Evolutionary conservation across 1,284 basidiomycete genomes (phyloP).

Genomic region (Sphaerobolus stellatus): DNA sequence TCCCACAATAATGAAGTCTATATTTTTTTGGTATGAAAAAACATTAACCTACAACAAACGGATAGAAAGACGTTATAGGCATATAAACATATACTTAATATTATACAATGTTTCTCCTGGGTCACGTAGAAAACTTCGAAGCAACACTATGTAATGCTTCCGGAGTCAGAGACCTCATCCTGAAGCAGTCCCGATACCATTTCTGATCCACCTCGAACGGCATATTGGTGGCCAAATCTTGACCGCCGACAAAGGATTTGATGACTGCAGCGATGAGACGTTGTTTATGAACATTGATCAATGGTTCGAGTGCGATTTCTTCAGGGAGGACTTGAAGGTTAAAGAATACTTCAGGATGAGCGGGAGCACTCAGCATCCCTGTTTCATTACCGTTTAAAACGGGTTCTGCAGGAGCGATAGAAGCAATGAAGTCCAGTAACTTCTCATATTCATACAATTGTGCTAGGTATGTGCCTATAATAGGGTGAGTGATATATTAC

Average conservation of each 20-base stretch:
- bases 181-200: slow-evolving; percentile 72
- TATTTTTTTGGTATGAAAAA: too few relatives aligned
- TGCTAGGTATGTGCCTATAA: slow-evolving; percentile 71
- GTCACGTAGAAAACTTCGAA: too few relatives aligned
- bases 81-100: too few relatives aligned
- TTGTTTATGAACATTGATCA: slow-evolving; percentile 88
- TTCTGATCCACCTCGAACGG: slow-evolving; percentile 70
- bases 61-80: too few relatives aligned
- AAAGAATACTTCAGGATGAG: slow-evolving; percentile 74
- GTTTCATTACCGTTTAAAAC: slow-evolving; percentile 64
- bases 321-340: slow-evolving; percentile 67
- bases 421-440: slow-evolving; percentile 80
- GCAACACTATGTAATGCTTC: slow-evolving; percentile 54
- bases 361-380: slow-evolving; percentile 61
- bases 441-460: slow-evolving; percentile 65
- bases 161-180: slow-evolving; percentile 60
- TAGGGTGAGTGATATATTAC: too few relatives aligned
- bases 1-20: too few relatives aligned
- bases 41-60: too few relatives aligned
- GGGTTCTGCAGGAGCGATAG: slow-evolving; percentile 68
- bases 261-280: slow-evolving; percentile 75
- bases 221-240: slow-evolving; percentile 59
- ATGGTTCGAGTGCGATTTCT: slow-evolving; percentile 76
- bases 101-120: too few relatives aligned
- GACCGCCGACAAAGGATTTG: slow-evolving; percentile 73